Evolutionary conservation across 805 yeast genomes (phyloP).

Genomic region (Kodamaea lidongshanica): DNA sequence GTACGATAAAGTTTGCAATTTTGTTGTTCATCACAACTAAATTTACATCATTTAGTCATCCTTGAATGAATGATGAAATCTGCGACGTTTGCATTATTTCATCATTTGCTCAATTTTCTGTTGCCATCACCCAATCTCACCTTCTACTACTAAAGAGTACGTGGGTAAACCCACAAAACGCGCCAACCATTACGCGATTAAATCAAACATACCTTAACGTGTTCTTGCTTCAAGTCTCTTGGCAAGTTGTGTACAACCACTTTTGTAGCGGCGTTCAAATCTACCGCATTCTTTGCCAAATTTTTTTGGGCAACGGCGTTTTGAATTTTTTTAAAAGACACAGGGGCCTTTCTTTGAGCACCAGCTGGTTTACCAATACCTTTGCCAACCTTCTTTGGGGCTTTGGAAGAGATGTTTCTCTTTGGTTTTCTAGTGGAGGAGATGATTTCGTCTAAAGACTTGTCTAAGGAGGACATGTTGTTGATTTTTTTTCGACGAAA

Average conservation of each 20-base stretch:
- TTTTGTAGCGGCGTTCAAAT: conserved; percentile 60
- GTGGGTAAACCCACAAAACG: no score
- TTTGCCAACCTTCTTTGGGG: conserved; percentile 31
- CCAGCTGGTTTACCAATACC: conserved; percentile 25
- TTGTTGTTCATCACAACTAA: no score
- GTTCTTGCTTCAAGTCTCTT: conserved; percentile 75
- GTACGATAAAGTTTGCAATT: no score
- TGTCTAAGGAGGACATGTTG: conserved; percentile 77
- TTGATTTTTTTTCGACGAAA: conserved; percentile 5
- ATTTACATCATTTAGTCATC: no score
- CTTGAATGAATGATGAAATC: no score
- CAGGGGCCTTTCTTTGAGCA: conserved; percentile 19
- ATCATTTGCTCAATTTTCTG: no score
- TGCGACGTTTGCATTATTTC: no score
- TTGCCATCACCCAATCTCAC: no score
- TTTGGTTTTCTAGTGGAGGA: conserved; percentile 42
- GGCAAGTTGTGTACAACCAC: conserved; percentile 82
- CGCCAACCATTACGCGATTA: no score
- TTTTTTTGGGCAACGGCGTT: conserved; percentile 18
- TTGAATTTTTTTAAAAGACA: conserved; percentile 26
- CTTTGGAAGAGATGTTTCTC: conserved; percentile 20
- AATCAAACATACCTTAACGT: conserved; percentile 71
- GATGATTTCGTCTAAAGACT: conserved; percentile 92
- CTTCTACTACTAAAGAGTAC: no score
- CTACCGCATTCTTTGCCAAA: conserved; percentile 23